Evolutionary conservation across 805 yeast species (phyloP), one percentile per base, ranked within the genome.

Genomic region (Candida peoriensis): DNA sequence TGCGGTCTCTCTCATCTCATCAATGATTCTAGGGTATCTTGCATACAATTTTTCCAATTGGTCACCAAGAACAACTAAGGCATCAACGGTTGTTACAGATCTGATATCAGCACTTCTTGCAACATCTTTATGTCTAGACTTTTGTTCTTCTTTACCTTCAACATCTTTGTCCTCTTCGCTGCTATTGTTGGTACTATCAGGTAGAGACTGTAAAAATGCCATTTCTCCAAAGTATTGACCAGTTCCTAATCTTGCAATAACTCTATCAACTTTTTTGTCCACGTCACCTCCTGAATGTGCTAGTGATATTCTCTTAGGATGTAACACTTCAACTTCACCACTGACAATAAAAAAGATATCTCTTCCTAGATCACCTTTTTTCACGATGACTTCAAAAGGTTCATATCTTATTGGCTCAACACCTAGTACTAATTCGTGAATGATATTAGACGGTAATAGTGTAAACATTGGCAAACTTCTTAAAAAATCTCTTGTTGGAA

Each of bases 191-290:
- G n/a, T n/a, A n/a, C n/a, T n/a, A 30, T 59, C 52, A 17, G 63
- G 56, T 15, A 77, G 47, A 10, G 67, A 66, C 4, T 74, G 61
- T 27, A 82, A 56, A 46, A 81, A 82, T 0, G 85, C 73, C 79
- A 81, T 78, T 54, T 81, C 90, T 16, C 93, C 93, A 58, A 82
- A 81, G 56, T 78, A 81, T 22, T 77, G 70, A 15, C 83, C 85
- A 12, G 74, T 57, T 2, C 74, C 68, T 18, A 83, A 58, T 38
- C 85, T 65, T 4, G 84, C 87, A 24, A 76, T 52, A 2, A 70
- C 61, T 23, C 59, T 57, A 34, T 69, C 74, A 14, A 60, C 58
- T 22, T 44, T 48, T 20, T 43, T 41, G 8, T 43, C 47, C 20
- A 30, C 38, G 33, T 39, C 24, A 4, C 42, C 53, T 13, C 37